Conservation (phyloP, 352 stramenopile genomes). For the Phytopythium chamaehyphon region DNA sequence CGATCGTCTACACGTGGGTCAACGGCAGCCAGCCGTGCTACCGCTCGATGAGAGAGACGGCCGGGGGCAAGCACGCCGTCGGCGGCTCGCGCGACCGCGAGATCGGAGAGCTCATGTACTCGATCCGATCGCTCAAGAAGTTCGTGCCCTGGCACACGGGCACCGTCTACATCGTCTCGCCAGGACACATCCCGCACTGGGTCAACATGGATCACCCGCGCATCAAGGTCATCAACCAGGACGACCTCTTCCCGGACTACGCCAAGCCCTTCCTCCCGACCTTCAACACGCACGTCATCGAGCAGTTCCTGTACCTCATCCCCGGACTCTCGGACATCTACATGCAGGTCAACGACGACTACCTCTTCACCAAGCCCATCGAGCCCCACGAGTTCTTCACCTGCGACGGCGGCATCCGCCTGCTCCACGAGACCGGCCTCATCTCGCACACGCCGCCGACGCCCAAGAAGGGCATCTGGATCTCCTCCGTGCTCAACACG, state of each 20-base stretch:
- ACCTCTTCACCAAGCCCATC: slow-evolving; percentile 84
- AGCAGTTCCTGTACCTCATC: slow-evolving; percentile 87
- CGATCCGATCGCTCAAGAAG: slow-evolving; percentile 73
- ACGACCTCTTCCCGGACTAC: slow-evolving; percentile 63
- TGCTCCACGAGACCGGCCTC: slow-evolving; percentile 82
- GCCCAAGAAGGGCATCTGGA: slow-evolving; percentile 63
- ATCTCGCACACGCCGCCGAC: slow-evolving; percentile 69
- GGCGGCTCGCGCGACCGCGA: slow-evolving; percentile 75
- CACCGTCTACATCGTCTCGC: slow-evolving; percentile 82
- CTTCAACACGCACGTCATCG: slow-evolving; percentile 83
- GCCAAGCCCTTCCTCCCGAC: slow-evolving; percentile 47
- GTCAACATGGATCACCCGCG: slow-evolving; percentile 64
- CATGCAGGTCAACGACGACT: slow-evolving; percentile 91
- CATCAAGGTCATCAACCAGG: slow-evolving; percentile 71
- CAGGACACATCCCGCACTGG: slow-evolving; percentile 79
- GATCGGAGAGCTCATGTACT: slow-evolving; percentile 87
- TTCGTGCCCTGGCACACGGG: slow-evolving; percentile 76
- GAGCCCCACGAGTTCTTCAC: slow-evolving; percentile 81
- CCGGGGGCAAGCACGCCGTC: slow-evolving; percentile 40
- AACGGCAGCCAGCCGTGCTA: slow-evolving; percentile 82
- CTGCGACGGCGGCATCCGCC: slow-evolving; percentile 65
- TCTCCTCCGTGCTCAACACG: slow-evolving; percentile 77
- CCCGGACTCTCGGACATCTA: slow-evolving; percentile 82
- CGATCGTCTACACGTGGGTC: slow-evolving; percentile 87
- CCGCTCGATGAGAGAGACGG: slow-evolving; percentile 49